Percentiles rank a stretch among this genome's conserved stretches.
Conservation (phyloP, 345 rosid genomes). For the Camelina neglecta region DNA sequence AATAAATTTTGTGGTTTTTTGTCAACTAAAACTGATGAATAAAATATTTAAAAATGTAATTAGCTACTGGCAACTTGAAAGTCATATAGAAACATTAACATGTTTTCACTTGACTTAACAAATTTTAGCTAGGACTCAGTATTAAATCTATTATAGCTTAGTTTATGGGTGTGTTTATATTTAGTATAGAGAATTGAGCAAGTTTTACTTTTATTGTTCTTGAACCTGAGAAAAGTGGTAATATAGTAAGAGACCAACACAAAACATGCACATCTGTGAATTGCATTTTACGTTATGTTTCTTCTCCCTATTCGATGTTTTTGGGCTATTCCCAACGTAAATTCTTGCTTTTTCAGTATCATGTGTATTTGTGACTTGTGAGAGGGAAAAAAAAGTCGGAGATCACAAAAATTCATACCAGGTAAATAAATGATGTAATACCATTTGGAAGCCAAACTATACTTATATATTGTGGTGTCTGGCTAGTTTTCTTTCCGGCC, state of each 20-base stretch:
- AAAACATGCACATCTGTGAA: slow-evolving; percentile 59
- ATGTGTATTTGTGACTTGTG: not conserved
- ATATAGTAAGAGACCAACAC: slow-evolving; percentile 71
- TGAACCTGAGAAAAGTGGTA: slow-evolving; percentile 33
- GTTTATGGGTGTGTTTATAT: too few species aligned
- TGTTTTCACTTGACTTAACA: not conserved
- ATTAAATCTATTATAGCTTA: too few species aligned
- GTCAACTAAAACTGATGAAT: not conserved
- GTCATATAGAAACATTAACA: not conserved
- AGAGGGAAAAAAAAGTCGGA: not conserved
- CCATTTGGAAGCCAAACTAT: not conserved
- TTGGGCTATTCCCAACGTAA: slow-evolving; percentile 26
- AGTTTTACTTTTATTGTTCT: slow-evolving; percentile 18
- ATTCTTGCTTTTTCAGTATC: slow-evolving; percentile 29
- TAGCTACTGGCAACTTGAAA: not conserved
- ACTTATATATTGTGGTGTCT: not conserved
- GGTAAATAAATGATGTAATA: not conserved
- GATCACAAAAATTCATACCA: slow-evolving; percentile 8
- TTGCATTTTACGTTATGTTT: slow-evolving; percentile 53
- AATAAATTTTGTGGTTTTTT: not conserved
- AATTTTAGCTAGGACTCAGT: too few species aligned
- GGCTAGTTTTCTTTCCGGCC: too few species aligned
- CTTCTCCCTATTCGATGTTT: slow-evolving; percentile 38
- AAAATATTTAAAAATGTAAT: not conserved
- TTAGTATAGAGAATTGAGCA: not conserved